Conservation (phyloP, 768 basidiomycete species). For the Amanita rimosa region DNA sequence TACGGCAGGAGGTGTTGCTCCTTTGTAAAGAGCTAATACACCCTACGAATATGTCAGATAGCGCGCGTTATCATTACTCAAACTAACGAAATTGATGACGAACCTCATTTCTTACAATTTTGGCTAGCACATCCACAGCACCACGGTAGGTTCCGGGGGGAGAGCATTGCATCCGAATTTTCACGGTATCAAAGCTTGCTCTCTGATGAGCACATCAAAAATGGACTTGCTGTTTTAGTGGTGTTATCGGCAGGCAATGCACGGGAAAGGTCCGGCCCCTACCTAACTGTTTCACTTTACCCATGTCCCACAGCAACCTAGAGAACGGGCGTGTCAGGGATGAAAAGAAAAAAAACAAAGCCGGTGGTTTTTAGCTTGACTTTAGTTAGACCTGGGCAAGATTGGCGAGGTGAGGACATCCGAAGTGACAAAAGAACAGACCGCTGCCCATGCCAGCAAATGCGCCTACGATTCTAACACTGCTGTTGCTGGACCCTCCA, state of each 20-base stretch:
- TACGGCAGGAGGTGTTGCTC: conserved; percentile 60
- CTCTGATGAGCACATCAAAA: conserved; percentile 4
- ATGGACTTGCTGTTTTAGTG: not conserved
- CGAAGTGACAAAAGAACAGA: conserved; percentile 16
- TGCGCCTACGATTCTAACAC: conserved; percentile 33
- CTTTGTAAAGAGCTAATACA: conserved; percentile 59
- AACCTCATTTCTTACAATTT: conserved; percentile 53
- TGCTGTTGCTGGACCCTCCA: conserved; percentile 27
- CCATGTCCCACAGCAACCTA: conserved; percentile 67
- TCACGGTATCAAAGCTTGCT: conserved; percentile 58
- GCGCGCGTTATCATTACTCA: not conserved
- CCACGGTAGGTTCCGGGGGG: conserved; percentile 52
- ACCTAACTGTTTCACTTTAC: conserved; percentile 19
- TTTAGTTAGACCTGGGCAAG: conserved; percentile 36
- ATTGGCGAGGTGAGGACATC: conserved; percentile 1
- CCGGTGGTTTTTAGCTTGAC: conserved; percentile 15
- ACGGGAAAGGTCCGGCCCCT: conserved; percentile 5
- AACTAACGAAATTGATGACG: conserved; percentile 9
- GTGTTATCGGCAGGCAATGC: conserved; percentile 3
- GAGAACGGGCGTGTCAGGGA: not conserved
- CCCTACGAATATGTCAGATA: conserved; percentile 25
- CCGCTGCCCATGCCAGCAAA: conserved; percentile 54
- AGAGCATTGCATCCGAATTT: conserved; percentile 62
- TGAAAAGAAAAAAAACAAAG: not conserved
- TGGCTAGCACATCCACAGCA: conserved; percentile 46